Evolutionary conservation across 306 rosid species (phyloP), one percentile per base, ranked within the genome.

Genomic region (Albizia julibrissin): DNA sequence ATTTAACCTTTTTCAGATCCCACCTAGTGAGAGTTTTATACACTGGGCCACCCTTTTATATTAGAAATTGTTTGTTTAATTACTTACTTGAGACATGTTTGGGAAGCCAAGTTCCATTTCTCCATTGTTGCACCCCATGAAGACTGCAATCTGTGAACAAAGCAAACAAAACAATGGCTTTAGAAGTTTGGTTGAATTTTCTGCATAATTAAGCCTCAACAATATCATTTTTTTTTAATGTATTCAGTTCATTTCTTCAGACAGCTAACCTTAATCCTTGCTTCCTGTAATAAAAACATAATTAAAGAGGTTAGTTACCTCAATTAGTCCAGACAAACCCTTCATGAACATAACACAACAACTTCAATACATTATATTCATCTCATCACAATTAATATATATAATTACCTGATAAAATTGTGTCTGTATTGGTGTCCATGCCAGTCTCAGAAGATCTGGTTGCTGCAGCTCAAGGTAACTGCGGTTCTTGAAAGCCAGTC

Each of bases 101-200:
- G 93, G 80, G 78, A 91, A 87, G 19, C 99, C 99, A 47, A 95
- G 85, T 85, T 95, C 99, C 84, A 95, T 90, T 89, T 95, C 99
- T 47, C 99, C 98, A 69, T 74, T 84, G 79, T 83, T 91, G 86
- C 97, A 91, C 56, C 92, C 98, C 93, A 95, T 93, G 92, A 93
- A 95, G 78, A 91, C 84, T 43, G 92, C 75, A 43, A 58, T 71
- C 75, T 71, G 74, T 40, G 19, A 71, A 71, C 58, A 71, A 71
- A 14, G 58, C 34, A 71, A 71, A 16, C 37, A 71, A 24, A 71
- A 43, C 21, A 71, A 71, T 50, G 75, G 58, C 37, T 42, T 69
- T 44, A 71, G 37, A 47, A 71, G 58, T 21, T 22, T 70, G 34
- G 54, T 70, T 70, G 3, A n/a, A 69, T 39, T 70, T 70, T 70